Conservation (phyloP, 139 green algal genomes). For the Chlorella sorokiniana region DNA sequence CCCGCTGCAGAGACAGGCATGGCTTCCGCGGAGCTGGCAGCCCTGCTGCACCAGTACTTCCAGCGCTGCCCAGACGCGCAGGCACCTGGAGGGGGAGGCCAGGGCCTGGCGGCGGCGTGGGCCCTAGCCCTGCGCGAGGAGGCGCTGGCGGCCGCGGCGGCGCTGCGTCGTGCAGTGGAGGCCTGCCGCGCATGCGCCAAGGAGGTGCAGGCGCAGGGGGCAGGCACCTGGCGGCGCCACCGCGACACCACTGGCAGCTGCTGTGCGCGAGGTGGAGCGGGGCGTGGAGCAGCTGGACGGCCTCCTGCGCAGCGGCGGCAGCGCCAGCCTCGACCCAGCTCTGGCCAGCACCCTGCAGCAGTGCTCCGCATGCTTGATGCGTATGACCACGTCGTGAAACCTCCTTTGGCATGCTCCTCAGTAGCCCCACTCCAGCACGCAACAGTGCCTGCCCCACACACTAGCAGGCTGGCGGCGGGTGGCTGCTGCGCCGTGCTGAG, state of each 20-base stretch:
- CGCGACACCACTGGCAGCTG: neutral
- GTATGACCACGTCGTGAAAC: neutral
- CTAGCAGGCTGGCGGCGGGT: too few species aligned
- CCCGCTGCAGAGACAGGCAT: conserved; percentile 5
- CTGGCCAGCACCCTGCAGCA: neutral
- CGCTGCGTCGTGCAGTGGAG: neutral
- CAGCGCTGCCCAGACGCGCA: neutral
- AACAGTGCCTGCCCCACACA: too few species aligned
- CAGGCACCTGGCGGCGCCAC: neutral
- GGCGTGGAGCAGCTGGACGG: neutral
- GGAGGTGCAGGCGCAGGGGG: neutral
- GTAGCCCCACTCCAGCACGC: too few species aligned
- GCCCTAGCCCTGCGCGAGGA: conserved; percentile 5
- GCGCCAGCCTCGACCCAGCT: neutral
- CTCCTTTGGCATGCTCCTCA: too few species aligned
- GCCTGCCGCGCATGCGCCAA: neutral
- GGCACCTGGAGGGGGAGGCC: neutral
- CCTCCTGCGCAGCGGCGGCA: neutral
- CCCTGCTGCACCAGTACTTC: conserved; percentile 7
- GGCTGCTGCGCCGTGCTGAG: too few species aligned
- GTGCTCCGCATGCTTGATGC: neutral
- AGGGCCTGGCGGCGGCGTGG: conserved; percentile 5
- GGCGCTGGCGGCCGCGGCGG: conserved; percentile 2
- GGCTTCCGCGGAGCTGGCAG: neutral
- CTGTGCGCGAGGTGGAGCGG: neutral